phyloP scores from a whole-genome alignment of 306 rosid species.

The Canavalia ensiformis region DNA sequence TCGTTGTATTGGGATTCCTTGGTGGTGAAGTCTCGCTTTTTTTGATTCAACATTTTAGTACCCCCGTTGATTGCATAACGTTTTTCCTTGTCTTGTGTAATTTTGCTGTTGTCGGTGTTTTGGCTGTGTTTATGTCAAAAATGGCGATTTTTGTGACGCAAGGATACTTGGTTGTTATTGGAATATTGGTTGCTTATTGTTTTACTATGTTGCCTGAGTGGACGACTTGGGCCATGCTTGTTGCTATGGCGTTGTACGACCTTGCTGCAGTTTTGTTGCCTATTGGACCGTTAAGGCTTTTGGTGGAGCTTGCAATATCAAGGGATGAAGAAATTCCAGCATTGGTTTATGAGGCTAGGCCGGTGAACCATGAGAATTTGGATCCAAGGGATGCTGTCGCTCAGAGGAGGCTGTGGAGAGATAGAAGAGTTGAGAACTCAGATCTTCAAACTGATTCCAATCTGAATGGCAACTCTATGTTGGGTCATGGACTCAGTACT shows the following conservation, averaged over 20 bases:
- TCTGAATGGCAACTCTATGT: slow-evolving; percentile 45
- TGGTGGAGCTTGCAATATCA: slow-evolving; percentile 91
- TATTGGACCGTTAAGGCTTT: slow-evolving; percentile 82
- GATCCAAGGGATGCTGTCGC: slow-evolving; percentile 47
- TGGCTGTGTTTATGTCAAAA: slow-evolving; percentile 91
- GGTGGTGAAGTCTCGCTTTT: slow-evolving; percentile 77
- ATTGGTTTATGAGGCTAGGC: slow-evolving; percentile 95
- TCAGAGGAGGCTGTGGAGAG: slow-evolving; percentile 87
- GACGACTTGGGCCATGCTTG: slow-evolving; percentile 92
- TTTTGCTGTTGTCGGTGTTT: slow-evolving; percentile 89
- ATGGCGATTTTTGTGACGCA: slow-evolving; percentile 87
- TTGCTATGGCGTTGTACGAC: slow-evolving; percentile 93
- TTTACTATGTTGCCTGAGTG: slow-evolving; percentile 97
- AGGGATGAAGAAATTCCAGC: slow-evolving; percentile 98
- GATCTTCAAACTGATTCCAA: slow-evolving; percentile 33
- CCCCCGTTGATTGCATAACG: slow-evolving; percentile 77
- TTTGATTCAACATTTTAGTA: slow-evolving; percentile 59
- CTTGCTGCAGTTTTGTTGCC: slow-evolving; percentile 94
- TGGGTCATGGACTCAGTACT: slow-evolving; percentile 42
- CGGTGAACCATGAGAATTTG: slow-evolving; percentile 60
- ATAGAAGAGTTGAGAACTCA: slow-evolving; percentile 60
- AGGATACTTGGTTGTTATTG: slow-evolving; percentile 84
- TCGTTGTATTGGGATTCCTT: slow-evolving; percentile 75
- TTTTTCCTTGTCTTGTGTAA: slow-evolving; percentile 69
- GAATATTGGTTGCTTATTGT: slow-evolving; percentile 91